Percentiles rank a stretch among this genome's conserved stretches.
phyloP scores from a whole-genome alignment of 2,329 filamentous ascomycete species.

The Ophiostoma triangulosporum region DNA sequence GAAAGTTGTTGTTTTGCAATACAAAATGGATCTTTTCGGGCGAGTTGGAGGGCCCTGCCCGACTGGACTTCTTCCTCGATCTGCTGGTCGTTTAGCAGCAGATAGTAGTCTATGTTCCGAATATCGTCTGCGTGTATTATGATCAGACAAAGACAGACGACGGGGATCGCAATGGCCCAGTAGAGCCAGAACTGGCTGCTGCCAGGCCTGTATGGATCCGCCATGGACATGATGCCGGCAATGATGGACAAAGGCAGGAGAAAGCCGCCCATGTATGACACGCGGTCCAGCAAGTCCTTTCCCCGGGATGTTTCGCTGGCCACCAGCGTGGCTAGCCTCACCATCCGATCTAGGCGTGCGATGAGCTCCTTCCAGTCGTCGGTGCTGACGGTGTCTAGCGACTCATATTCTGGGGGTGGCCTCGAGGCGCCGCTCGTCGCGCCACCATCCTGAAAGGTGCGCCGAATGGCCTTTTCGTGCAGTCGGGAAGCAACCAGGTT shows the following conservation, averaged over 20 bases:
- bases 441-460: no score
- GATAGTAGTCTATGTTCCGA: constrained; percentile 31
- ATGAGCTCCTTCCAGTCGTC: constrained; percentile 22
- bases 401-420: background rate
- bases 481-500: background rate
- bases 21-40: no score
- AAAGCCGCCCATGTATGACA: constrained; percentile 36
- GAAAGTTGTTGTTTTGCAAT: no score
- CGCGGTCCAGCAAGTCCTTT: constrained; percentile 30
- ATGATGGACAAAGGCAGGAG: constrained; percentile 35
- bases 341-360: constrained; percentile 18
- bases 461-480: background rate
- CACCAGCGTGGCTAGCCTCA: constrained; percentile 1
- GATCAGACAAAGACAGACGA: constrained; percentile 25
- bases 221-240: constrained; percentile 33
- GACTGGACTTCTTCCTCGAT: constrained; percentile 9
- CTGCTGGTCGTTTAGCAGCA: constrained; percentile 9
- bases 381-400: background rate
- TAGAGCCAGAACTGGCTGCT: constrained; percentile 33
- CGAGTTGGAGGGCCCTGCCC: constrained; percentile 1
- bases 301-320: constrained; percentile 18
- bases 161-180: constrained; percentile 29
- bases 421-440: no score
- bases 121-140: constrained; percentile 37
- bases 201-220: constrained; percentile 30